Conservation (phyloP, 73 alveolate species). For the Tetrahymena borealis region DNA sequence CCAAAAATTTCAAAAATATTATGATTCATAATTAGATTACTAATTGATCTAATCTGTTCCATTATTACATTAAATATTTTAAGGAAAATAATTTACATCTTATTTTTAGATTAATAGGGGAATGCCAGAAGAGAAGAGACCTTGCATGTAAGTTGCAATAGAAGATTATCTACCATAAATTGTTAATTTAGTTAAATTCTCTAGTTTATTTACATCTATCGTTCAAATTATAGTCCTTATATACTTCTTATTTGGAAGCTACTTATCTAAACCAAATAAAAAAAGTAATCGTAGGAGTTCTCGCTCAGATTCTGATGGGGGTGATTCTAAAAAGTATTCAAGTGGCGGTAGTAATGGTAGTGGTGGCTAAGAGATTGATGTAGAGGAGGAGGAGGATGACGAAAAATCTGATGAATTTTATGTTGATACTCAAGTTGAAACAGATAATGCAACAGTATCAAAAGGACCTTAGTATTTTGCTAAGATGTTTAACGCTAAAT, state of each 20-base stretch:
- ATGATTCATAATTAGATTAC: too few relatives aligned
- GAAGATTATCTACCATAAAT: neutral
- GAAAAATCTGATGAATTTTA: neutral
- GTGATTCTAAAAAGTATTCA: neutral
- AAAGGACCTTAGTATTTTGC: neutral
- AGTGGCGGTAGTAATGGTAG: neutral
- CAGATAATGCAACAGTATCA: neutral
- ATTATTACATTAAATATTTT: too few relatives aligned
- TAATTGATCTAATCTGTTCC: neutral
- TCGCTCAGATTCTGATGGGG: neutral
- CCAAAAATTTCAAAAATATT: too few relatives aligned
- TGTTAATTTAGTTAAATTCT: neutral
- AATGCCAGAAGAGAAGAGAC: neutral
- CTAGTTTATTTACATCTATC: neutral
- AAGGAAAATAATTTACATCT: neutral
- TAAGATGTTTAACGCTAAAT: neutral
- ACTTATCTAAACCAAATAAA: too few relatives aligned
- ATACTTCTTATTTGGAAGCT: neutral
- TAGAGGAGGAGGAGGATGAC: neutral
- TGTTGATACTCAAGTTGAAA: neutral
- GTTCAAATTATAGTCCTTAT: neutral
- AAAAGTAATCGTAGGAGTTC: too few relatives aligned
- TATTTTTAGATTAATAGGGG: neutral
- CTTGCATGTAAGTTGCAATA: neutral
- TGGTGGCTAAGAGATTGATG: neutral